These are phyloP conservation scores for Scenedesmus sp. DNA, from an alignment of 163 green algal genomes.

Conservation along the genomic window DNA sequence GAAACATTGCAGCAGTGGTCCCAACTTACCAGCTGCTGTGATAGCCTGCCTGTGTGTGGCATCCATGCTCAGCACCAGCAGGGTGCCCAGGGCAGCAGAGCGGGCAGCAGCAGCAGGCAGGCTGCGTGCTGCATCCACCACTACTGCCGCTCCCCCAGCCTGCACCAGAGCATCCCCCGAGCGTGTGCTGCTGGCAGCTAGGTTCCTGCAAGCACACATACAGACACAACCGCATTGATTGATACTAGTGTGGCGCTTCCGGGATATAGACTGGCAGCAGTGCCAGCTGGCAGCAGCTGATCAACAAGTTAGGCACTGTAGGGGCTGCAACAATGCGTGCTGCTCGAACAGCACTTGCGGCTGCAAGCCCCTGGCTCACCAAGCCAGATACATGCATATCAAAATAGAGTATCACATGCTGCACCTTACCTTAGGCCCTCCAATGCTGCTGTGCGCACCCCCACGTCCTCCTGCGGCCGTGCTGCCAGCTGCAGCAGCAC, in stretches of 20 bases:
- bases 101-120: slow-evolving; percentile 31
- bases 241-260: no score
- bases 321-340: no score
- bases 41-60: slow-evolving; percentile 31
- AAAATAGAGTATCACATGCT: background rate
- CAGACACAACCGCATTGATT: background rate
- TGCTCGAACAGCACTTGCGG: no score
- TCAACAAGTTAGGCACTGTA: no score
- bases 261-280: background rate
- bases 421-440: background rate
- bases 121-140: slow-evolving; percentile 39
- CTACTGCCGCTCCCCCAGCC: slow-evolving; percentile 1
- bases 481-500: slow-evolving; percentile 24
- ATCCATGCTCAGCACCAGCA: slow-evolving; percentile 43
- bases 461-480: background rate
- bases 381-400: background rate
- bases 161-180: slow-evolving; percentile 9
- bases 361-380: background rate
- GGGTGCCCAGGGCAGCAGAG: slow-evolving; percentile 35
- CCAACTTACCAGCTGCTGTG: slow-evolving; percentile 1
- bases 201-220: slow-evolving; percentile 23
- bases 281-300: no score
- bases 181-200: slow-evolving; percentile 29
- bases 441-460: slow-evolving; percentile 23
- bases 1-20: background rate